Conservation (phyloP, 495 filamentous ascomycete species). For the Aspergillus biplanus region DNA sequence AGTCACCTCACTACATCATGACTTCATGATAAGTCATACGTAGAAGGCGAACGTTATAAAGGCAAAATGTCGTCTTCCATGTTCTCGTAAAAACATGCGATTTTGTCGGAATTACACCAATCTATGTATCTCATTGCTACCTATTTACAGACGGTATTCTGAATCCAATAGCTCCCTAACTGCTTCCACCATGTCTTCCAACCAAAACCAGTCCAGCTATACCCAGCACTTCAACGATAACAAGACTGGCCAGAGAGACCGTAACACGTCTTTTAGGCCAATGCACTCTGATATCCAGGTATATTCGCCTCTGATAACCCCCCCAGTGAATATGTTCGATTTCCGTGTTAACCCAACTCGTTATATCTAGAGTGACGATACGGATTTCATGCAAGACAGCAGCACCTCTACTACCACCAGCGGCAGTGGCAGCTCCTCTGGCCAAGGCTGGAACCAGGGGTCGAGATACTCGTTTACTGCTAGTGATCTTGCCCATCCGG, state of each 20-base stretch:
- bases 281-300: conserved; percentile 55
- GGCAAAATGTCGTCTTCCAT: not conserved
- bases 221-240: conserved; percentile 64
- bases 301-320: not conserved
- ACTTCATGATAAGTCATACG: conserved; percentile 11
- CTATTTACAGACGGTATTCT: not conserved
- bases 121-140: not conserved
- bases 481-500: conserved; percentile 14
- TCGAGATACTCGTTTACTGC: conserved; percentile 14
- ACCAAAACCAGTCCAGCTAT: conserved; percentile 47
- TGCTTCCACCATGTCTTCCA: conserved; percentile 8
- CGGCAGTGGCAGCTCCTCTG: not conserved
- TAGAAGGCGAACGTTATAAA: conserved; percentile 3
- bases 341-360: not conserved
- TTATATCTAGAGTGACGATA: not conserved
- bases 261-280: conserved; percentile 33
- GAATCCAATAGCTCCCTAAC: not conserved
- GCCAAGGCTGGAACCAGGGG: conserved; percentile 45
- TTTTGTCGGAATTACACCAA: not conserved
- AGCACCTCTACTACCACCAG: not conserved
- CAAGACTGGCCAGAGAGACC: conserved; percentile 53
- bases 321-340: not conserved
- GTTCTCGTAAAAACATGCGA: not conserved
- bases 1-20: conserved; percentile 21
- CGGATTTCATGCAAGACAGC: not conserved